Percentiles rank a stretch among this genome's conserved stretches.
Conservation (phyloP, 352 stramenopile species). For the Pilasporangium apinafurcum region DNA sequence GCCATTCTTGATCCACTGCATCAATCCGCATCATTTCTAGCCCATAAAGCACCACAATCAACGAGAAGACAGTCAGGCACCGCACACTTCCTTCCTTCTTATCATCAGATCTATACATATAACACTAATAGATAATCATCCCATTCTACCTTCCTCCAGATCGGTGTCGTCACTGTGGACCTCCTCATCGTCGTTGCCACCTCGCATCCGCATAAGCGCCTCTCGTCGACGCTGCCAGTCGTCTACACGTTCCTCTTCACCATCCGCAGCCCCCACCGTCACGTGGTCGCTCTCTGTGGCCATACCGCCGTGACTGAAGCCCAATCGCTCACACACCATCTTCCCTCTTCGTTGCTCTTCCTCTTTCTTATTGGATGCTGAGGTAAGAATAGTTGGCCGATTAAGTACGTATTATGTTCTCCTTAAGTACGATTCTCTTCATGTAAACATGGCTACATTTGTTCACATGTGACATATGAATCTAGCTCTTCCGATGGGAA, state of each 20-base stretch:
- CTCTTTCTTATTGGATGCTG: too few relatives aligned
- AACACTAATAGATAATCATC: background rate
- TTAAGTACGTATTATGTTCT: too few relatives aligned
- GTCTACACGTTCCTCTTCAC: background rate
- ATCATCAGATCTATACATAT: background rate
- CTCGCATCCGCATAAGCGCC: constrained; percentile 10
- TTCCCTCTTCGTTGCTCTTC: too few relatives aligned
- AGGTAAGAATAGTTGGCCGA: too few relatives aligned
- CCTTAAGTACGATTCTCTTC: too few relatives aligned
- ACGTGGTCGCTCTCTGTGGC: constrained; percentile 8
- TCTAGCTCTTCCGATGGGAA: too few relatives aligned
- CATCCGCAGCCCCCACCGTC: background rate
- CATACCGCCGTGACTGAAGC: too few relatives aligned
- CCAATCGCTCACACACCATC: constrained; percentile 63
- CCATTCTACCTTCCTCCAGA: constrained; percentile 56
- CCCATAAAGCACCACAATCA: constrained; percentile 1
- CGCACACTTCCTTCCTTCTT: background rate
- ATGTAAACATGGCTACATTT: too few relatives aligned
- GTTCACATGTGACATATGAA: too few relatives aligned
- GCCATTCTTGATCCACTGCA: constrained; percentile 61
- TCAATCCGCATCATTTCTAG: constrained; percentile 83
- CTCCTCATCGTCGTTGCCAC: constrained; percentile 8
- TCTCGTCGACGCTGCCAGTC: background rate
- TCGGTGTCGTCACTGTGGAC: constrained; percentile 57
- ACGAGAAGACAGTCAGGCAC: constrained; percentile 2